A percentile compares a stretch with the other conserved stretches of the same genome.
These are phyloP conservation scores for Lolium multiflorum DNA, from an alignment of 176 grass and related monocot genomes.

Conservation along the genomic window DNA sequence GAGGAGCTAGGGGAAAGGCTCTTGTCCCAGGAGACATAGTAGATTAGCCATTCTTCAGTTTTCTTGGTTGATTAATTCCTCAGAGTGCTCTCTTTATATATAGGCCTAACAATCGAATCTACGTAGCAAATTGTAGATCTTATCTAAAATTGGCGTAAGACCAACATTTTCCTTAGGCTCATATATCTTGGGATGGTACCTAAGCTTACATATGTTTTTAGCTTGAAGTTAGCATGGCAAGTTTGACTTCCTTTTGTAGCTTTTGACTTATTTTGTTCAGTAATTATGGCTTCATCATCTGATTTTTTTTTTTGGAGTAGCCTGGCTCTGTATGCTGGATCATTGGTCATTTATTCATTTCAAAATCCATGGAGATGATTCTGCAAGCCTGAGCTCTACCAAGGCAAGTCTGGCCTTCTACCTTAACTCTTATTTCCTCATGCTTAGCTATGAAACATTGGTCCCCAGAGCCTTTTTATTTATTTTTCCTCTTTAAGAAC, in stretches of 20 bases:
- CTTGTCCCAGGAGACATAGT: background rate
- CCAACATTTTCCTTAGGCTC: background rate
- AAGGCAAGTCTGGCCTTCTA: constrained; percentile 3
- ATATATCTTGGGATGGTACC: background rate
- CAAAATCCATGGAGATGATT: constrained; percentile 6
- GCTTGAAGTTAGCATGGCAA: background rate
- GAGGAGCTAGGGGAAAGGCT: background rate
- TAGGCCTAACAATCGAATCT: background rate
- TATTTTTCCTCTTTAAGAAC: background rate
- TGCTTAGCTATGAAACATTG: background rate
- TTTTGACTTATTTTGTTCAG: background rate
- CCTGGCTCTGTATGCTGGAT: background rate
- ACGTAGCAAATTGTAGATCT: background rate
- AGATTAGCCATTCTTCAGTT: background rate
- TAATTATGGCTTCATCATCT: background rate
- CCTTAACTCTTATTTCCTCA: background rate
- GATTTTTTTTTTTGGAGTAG: background rate
- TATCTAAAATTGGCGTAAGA: background rate
- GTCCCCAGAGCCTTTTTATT: background rate
- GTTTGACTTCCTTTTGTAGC: background rate
- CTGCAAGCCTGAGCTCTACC: background rate
- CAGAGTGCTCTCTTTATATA: background rate
- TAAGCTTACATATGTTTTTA: background rate
- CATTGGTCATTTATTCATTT: background rate
- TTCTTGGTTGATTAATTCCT: background rate